Evolutionary conservation across 1,139 yeast genomes (phyloP).

Genomic region (Hansenula sp.): DNA sequence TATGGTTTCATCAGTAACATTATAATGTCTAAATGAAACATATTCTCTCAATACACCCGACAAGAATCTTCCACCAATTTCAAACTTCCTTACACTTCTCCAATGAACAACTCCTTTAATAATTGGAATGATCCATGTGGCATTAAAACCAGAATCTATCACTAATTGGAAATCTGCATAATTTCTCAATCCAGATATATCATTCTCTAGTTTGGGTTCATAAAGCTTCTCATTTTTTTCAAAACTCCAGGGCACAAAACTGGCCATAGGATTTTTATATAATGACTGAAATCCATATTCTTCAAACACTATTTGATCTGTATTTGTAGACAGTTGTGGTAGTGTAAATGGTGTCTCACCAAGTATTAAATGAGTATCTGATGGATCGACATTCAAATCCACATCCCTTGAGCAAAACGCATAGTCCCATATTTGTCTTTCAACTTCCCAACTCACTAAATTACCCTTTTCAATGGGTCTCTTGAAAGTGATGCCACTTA

Average conservation of each 20-base stretch:
- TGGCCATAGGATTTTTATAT: slow-evolving; percentile 48
- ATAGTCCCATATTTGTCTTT: slow-evolving; percentile 93
- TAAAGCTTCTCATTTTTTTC: slow-evolving; percentile 20
- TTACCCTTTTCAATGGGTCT: slow-evolving; percentile 90
- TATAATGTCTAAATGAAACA: slow-evolving; percentile 87
- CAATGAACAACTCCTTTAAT: slow-evolving; percentile 75
- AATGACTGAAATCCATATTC: slow-evolving; percentile 75
- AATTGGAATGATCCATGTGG: slow-evolving; percentile 86
- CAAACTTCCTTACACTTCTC: slow-evolving; percentile 65
- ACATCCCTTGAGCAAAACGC: slow-evolving; percentile 39
- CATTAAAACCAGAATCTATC: slow-evolving; percentile 82
- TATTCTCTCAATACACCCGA: slow-evolving; percentile 81
- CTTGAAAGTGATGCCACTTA: slow-evolving; percentile 68
- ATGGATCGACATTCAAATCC: slow-evolving; percentile 28
- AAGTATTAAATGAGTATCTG: slow-evolving; percentile 29
- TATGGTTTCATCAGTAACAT: slow-evolving; percentile 87
- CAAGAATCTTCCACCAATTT: slow-evolving; percentile 78
- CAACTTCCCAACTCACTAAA: slow-evolving; percentile 86
- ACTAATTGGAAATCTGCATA: slow-evolving; percentile 68
- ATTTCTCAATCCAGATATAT: slow-evolving; percentile 10
- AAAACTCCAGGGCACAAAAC: slow-evolving; percentile 67
- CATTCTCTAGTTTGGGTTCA: slow-evolving; percentile 17
- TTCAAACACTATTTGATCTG: slow-evolving; percentile 91
- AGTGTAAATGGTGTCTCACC: slow-evolving; percentile 77
- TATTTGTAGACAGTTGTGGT: slow-evolving; percentile 77